phyloP scores from a whole-genome alignment of 805 yeast species.

The Lachancea nothofagi region DNA sequence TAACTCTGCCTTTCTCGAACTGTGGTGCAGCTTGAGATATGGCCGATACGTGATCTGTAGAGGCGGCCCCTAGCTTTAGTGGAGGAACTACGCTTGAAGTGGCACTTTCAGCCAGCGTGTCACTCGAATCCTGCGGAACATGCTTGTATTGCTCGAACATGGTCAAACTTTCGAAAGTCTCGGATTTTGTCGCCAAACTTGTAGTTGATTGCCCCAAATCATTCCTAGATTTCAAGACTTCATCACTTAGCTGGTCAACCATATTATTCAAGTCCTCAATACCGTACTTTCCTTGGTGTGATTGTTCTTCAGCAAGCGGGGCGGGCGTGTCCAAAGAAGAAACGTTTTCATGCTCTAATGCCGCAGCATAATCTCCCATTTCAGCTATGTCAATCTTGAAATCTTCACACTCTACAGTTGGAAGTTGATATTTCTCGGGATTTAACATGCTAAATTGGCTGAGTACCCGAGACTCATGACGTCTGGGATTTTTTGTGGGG shows the following conservation, averaged over 20 bases:
- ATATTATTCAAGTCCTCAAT: conserved; percentile 33
- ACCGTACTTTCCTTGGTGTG: neutral
- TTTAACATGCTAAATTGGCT: conserved; percentile 15
- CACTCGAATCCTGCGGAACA: conserved; percentile 17
- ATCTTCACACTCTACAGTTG: conserved; percentile 21
- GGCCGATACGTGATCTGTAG: neutral
- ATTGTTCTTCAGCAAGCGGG: neutral
- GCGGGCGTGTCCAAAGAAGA: neutral
- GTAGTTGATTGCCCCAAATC: conserved; percentile 15
- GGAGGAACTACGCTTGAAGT: conserved; percentile 16
- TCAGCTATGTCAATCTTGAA: conserved; percentile 20
- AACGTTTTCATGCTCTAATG: neutral
- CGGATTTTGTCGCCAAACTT: conserved; percentile 13
- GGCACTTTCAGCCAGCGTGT: conserved; percentile 13
- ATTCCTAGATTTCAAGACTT: conserved; percentile 21
- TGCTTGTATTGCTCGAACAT: conserved; percentile 27
- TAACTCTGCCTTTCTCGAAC: neutral
- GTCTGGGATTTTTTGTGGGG: neutral
- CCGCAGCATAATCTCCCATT: neutral
- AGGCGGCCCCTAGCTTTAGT: conserved; percentile 10
- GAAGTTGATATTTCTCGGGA: conserved; percentile 22
- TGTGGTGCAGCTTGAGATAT: neutral
- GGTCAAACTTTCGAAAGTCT: conserved; percentile 26
- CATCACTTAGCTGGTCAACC: conserved; percentile 31
- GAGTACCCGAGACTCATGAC: conserved; percentile 12